Evolutionary conservation across 345 rosid genomes (phyloP).

Genomic region (Triadica sebifera): DNA sequence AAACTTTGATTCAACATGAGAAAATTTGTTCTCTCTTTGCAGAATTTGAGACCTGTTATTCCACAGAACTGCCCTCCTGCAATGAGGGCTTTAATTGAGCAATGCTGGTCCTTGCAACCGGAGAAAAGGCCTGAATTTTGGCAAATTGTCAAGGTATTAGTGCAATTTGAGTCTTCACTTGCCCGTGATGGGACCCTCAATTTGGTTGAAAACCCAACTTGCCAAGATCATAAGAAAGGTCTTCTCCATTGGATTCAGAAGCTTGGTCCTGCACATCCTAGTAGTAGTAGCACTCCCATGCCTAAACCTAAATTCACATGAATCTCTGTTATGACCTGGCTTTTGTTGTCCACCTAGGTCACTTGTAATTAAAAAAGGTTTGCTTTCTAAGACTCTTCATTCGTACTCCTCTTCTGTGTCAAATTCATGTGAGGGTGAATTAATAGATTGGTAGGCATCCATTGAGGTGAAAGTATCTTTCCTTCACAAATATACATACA

Average conservation of each 20-base stretch:
- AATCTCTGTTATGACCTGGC: conserved; percentile 33
- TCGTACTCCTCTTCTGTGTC: conserved; percentile 24
- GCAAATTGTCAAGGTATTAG: conserved; percentile 87
- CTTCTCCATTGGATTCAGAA: conserved; percentile 81
- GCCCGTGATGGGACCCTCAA: conserved; percentile 67
- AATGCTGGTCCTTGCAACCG: conserved; percentile 84
- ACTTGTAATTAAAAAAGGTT: conserved; percentile 46
- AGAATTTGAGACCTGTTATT: conserved; percentile 82
- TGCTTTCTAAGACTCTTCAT: conserved; percentile 24
- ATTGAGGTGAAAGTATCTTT: too few relatives aligned
- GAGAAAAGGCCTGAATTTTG: too few relatives aligned
- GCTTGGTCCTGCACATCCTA: conserved; percentile 66
- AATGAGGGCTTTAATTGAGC: conserved; percentile 82
- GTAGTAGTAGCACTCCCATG: conserved; percentile 27
- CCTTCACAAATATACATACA: conserved; percentile 14
- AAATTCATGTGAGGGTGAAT: too few relatives aligned
- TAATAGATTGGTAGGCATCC: too few relatives aligned
- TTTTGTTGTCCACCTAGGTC: conserved; percentile 37
- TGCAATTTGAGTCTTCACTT: conserved; percentile 64
- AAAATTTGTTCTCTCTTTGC: conserved; percentile 17
- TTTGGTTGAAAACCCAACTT: conserved; percentile 39
- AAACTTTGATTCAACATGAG: not conserved
- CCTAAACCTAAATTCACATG: conserved; percentile 69
- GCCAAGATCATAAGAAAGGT: conserved; percentile 80
- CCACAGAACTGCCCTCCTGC: conserved; percentile 68